Percentiles rank a stretch among this genome's conserved stretches.
Conservation (phyloP, 140 eudicot genomes). For the Ambrosia hybrid region DNA sequence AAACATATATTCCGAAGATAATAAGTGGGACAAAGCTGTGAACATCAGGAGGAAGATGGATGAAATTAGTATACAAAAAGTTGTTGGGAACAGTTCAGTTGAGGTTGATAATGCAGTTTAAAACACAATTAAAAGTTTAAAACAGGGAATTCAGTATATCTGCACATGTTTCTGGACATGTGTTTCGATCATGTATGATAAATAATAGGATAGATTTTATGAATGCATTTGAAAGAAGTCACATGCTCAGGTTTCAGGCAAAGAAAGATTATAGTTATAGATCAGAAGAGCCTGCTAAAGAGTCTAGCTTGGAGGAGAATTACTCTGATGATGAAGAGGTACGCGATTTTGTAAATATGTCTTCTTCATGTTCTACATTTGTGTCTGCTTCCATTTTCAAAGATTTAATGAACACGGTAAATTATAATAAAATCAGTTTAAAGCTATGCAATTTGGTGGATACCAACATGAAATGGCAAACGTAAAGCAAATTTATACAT, state of each 20-base stretch:
- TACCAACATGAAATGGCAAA: too few species aligned
- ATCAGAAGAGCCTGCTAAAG: too few species aligned
- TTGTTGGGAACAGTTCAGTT: conserved; percentile 51
- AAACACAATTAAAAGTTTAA: background rate
- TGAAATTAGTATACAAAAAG: conserved; percentile 37
- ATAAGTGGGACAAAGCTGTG: conserved; percentile 43
- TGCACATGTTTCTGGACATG: background rate
- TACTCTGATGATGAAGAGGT: too few species aligned
- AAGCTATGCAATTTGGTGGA: too few species aligned
- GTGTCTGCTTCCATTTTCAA: background rate
- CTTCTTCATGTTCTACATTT: background rate
- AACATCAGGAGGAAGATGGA: conserved; percentile 44
- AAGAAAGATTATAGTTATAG: too few species aligned
- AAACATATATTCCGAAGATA: conserved; percentile 44
- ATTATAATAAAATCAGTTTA: too few species aligned
- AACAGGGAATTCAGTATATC: background rate
- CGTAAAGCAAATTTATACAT: too few species aligned
- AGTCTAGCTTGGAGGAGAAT: too few species aligned
- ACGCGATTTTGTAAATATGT: too few species aligned
- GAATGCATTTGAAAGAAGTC: too few species aligned
- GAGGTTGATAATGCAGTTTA: conserved; percentile 42
- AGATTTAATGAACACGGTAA: background rate
- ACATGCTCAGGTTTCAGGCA: too few species aligned
- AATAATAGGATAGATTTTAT: too few species aligned
- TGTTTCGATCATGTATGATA: background rate